A percentile compares a stretch with the other conserved stretches of the same genome.
These are phyloP conservation scores for Candida anglica DNA, from an alignment of 805 yeast species.

Conservation along the genomic window DNA sequence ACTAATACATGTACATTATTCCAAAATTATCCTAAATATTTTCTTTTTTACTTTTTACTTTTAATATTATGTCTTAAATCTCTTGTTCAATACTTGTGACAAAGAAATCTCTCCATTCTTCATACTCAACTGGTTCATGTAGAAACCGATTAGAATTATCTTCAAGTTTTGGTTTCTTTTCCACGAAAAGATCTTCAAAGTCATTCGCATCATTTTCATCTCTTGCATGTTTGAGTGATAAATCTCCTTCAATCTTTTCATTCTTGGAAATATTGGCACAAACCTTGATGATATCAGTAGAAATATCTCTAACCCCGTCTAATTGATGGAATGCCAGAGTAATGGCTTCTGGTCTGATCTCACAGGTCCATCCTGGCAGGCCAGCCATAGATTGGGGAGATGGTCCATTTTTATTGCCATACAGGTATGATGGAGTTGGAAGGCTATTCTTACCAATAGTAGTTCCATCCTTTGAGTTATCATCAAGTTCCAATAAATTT, in stretches of 20 bases:
- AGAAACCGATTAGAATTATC: conserved; percentile 4
- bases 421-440: conserved; percentile 9
- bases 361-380: conserved; percentile 35
- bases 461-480: conserved; percentile 23
- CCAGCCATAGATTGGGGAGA: conserved; percentile 37
- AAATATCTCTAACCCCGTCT: conserved; percentile 29
- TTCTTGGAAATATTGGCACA: conserved; percentile 14
- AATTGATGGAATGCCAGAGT: conserved; percentile 45
- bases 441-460: conserved; percentile 15
- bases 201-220: conserved; percentile 20
- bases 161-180: conserved; percentile 27
- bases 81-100: conserved; percentile 6
- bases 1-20: no score
- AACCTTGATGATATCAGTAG: conserved; percentile 18
- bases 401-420: conserved; percentile 6
- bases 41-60: no score
- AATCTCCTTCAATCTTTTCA: conserved; percentile 4
- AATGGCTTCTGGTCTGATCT: conserved; percentile 43
- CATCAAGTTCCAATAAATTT: conserved; percentile 45
- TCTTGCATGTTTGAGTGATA: conserved; percentile 15
- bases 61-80: background rate
- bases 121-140: conserved; percentile 29
- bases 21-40: no score
- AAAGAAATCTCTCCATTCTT: conserved; percentile 31
- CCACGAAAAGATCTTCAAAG: conserved; percentile 35